These are phyloP conservation scores for Rhynchosporium agropyri DNA, from an alignment of 2,329 filamentous ascomycete species.

Conservation along the genomic window DNA sequence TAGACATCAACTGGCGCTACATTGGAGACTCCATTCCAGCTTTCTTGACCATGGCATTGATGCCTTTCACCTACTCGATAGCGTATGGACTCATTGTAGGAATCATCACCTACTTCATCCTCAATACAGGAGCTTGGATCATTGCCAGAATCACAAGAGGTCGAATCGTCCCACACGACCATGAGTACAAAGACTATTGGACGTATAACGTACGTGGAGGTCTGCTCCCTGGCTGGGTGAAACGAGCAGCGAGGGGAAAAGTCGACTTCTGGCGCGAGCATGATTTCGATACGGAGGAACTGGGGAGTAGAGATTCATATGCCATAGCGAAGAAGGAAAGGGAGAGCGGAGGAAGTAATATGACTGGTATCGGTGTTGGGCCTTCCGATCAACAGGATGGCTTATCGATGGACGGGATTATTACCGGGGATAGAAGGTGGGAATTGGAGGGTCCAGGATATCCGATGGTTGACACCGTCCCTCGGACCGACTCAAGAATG, in stretches of 20 bases:
- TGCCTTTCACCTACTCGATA: conserved; percentile 91
- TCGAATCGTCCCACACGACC: conserved; percentile 73
- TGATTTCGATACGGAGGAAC: conserved; percentile 29
- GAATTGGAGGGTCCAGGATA: conserved; percentile 12
- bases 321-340: conserved; percentile 19
- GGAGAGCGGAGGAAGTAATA: conserved; percentile 22
- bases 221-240: conserved; percentile 73
- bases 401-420: conserved; percentile 14
- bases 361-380: conserved; percentile 13
- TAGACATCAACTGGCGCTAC: conserved; percentile 88
- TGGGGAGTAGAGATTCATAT: conserved; percentile 25
- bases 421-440: conserved; percentile 23
- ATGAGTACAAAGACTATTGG: conserved; percentile 78
- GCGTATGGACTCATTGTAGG: conserved; percentile 83
- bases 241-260: conserved; percentile 56
- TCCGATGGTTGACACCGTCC: conserved; percentile 1
- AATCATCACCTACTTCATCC: conserved; percentile 73
- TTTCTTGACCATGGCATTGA: conserved; percentile 79
- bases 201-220: conserved; percentile 76
- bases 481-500: background rate
- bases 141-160: conserved; percentile 68
- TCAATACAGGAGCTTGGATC: conserved; percentile 73
- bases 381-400: background rate
- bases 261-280: conserved; percentile 36
- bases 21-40: conserved; percentile 82